These are phyloP conservation scores for Cladosporium colombiae DNA, from an alignment of 2,329 filamentous ascomycete genomes.

Conservation along the genomic window DNA sequence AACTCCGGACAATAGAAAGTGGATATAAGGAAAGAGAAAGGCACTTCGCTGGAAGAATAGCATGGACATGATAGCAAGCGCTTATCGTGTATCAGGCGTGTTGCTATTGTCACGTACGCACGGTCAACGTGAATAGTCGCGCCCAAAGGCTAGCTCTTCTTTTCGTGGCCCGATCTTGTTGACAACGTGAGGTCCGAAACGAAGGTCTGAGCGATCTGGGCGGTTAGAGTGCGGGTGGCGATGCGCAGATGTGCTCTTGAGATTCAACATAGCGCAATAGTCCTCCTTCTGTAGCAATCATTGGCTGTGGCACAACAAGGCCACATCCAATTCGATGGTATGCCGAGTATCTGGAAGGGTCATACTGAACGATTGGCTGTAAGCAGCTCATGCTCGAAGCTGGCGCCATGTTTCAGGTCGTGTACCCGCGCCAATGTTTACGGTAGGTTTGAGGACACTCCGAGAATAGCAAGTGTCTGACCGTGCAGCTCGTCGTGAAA, in stretches of 20 bases:
- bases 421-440: background rate
- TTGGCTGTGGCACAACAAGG: background rate
- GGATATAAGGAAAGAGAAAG: slow-evolving; percentile 23
- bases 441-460: background rate
- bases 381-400: background rate
- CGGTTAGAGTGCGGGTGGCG: slow-evolving; percentile 8
- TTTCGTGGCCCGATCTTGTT: slow-evolving; percentile 18
- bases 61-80: slow-evolving; percentile 6
- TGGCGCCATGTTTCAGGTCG: slow-evolving; percentile 17
- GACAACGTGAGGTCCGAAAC: slow-evolving; percentile 26
- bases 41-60: slow-evolving; percentile 2
- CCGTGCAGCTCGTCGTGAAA: background rate
- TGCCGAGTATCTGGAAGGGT: slow-evolving; percentile 9
- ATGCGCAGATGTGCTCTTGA: background rate
- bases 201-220: slow-evolving; percentile 2
- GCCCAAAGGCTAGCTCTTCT: slow-evolving; percentile 8
- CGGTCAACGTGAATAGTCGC: slow-evolving; percentile 30
- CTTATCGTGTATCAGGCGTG: slow-evolving; percentile 20
- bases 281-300: background rate
- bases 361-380: slow-evolving; percentile 10
- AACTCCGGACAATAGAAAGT: slow-evolving; percentile 36
- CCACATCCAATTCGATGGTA: background rate
- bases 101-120: slow-evolving; percentile 32
- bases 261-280: background rate
- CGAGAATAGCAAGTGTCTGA: background rate